Conservation (phyloP, 257 asterid genomes). For the Nicotiana otophora region DNA sequence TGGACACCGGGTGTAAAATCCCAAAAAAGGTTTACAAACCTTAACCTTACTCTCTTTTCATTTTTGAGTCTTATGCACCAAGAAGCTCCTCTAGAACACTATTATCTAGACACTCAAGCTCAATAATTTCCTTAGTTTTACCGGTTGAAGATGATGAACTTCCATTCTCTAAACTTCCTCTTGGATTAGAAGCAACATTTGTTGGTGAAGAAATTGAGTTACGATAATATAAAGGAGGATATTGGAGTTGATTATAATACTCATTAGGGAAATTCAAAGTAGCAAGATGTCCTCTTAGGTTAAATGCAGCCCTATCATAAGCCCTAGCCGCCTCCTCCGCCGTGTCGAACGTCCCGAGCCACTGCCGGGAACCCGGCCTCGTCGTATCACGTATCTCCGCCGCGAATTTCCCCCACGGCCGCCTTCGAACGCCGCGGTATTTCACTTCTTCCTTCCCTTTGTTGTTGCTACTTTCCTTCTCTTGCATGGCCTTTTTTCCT, state of each 20-base stretch:
- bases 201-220: not conserved
- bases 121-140: constrained; percentile 34
- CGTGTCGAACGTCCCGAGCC: constrained; percentile 66
- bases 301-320: constrained; percentile 42
- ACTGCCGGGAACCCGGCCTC: constrained; percentile 39
- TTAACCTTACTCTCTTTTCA: constrained; percentile 18
- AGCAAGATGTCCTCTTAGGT: constrained; percentile 49
- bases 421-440: constrained; percentile 50
- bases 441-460: constrained; percentile 33
- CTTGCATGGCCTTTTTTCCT: constrained; percentile 44
- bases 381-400: constrained; percentile 73
- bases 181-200: not conserved
- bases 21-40: not conserved
- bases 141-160: constrained; percentile 13
- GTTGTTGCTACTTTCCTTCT: constrained; percentile 19
- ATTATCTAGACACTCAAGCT: constrained; percentile 44
- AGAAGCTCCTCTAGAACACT: constrained; percentile 57
- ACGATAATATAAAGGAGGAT: constrained; percentile 37
- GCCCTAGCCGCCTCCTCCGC: constrained; percentile 69
- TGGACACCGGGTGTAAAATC: no score
- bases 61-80: constrained; percentile 31
- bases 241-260: constrained; percentile 43
- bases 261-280: constrained; percentile 50
- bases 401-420: constrained; percentile 69
- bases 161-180: not conserved